Percentiles rank a stretch among this genome's conserved stretches.
phyloP scores from a whole-genome alignment of 352 stramenopile genomes.

The Halophytophthora polymorphica region DNA sequence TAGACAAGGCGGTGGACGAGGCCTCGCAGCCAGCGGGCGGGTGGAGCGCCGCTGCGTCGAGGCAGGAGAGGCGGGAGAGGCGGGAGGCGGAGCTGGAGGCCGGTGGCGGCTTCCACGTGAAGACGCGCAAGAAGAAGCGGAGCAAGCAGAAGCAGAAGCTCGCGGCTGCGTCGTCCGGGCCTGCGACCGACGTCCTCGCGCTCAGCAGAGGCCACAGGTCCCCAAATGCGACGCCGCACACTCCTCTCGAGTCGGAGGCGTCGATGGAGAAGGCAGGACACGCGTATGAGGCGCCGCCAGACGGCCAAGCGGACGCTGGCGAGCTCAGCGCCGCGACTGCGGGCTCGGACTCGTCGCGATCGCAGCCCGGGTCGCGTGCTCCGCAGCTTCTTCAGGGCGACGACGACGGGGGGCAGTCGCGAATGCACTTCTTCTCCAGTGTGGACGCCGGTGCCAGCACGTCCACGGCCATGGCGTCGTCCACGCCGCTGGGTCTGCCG shows the following conservation, averaged over 20 bases:
- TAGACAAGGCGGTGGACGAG: slow-evolving; percentile 30
- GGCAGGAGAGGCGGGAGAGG: no score
- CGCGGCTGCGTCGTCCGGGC: background rate
- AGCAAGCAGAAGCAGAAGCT: slow-evolving; percentile 26
- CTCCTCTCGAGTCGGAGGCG: background rate
- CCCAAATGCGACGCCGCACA: slow-evolving; percentile 3
- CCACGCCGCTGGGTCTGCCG: slow-evolving; percentile 25
- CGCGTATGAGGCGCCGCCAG: background rate
- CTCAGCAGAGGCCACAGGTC: background rate
- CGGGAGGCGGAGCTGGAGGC: background rate
- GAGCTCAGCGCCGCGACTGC: slow-evolving; percentile 23
- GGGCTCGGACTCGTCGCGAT: slow-evolving; percentile 24
- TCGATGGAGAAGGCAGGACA: slow-evolving; percentile 5
- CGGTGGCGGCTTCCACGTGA: slow-evolving; percentile 6
- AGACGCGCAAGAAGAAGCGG: slow-evolving; percentile 29
- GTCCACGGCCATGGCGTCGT: slow-evolving; percentile 19
- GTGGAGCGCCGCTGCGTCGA: slow-evolving; percentile 7
- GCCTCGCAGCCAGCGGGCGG: slow-evolving; percentile 12
- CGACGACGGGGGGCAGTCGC: slow-evolving; percentile 21
- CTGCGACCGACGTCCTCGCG: background rate
- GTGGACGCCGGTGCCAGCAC: slow-evolving; percentile 26
- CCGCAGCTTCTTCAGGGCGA: slow-evolving; percentile 17
- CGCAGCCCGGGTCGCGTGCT: slow-evolving; percentile 6
- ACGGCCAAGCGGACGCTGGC: slow-evolving; percentile 12
- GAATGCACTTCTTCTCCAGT: slow-evolving; percentile 35